phyloP scores from a whole-genome alignment of 2,329 filamentous ascomycete species.

The Cercospora citrullina region DNA sequence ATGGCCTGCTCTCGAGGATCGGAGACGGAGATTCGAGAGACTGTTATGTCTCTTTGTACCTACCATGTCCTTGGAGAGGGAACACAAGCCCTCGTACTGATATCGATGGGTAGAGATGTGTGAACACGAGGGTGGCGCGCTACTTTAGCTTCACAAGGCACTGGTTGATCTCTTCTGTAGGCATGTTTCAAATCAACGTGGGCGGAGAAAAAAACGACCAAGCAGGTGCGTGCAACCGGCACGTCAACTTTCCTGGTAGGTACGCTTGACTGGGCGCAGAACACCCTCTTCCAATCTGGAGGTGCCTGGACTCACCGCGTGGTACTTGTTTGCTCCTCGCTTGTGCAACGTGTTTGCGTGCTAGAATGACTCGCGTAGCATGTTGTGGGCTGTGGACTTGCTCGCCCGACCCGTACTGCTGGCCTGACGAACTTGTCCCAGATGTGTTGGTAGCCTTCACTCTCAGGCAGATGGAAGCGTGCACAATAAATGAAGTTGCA shows the following conservation, averaged over 20 bases:
- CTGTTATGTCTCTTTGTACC: constrained; percentile 5
- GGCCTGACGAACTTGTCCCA: background rate
- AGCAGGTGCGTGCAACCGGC: constrained; percentile 12
- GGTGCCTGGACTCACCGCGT: background rate
- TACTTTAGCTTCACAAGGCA: background rate
- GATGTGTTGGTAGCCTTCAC: background rate
- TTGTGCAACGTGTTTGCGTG: constrained; percentile 7
- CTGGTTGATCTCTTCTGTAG: constrained; percentile 3
- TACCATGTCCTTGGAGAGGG: constrained; percentile 1
- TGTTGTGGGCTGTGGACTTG: background rate
- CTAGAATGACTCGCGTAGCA: background rate
- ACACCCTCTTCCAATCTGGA: constrained; percentile 9
- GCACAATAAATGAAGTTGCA: background rate
- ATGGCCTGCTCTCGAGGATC: background rate
- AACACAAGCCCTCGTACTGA: background rate
- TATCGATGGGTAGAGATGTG: background rate
- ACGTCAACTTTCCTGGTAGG: constrained; percentile 12
- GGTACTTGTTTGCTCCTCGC: constrained; percentile 10
- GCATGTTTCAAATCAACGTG: constrained; percentile 9
- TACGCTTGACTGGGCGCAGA: constrained; percentile 5
- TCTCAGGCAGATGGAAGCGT: background rate
- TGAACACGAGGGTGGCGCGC: background rate
- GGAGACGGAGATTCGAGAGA: constrained; percentile 13
- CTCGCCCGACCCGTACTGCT: background rate
- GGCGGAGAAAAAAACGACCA: constrained; percentile 15